Evolutionary conservation across 768 basidiomycete genomes (phyloP).

Genomic region (Cystofilobasidium ferigula): DNA sequence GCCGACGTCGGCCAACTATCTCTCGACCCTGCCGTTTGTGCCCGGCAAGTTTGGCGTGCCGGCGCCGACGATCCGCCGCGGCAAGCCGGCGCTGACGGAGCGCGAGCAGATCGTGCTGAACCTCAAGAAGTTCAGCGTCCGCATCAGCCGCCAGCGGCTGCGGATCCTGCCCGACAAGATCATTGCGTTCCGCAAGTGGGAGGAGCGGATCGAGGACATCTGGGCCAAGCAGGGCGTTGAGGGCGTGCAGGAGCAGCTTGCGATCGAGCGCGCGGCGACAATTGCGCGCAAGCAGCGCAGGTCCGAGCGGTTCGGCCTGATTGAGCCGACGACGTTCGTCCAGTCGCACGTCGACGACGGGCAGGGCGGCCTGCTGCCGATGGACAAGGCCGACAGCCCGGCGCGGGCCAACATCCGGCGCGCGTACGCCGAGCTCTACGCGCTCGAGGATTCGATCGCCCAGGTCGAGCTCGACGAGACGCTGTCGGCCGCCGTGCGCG

Average conservation of each 20-base stretch:
- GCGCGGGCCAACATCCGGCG: not conserved
- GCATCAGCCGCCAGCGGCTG: not conserved
- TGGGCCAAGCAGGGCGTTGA: not conserved
- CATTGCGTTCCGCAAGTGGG: not conserved
- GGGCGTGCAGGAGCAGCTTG: not conserved
- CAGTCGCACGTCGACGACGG: not conserved
- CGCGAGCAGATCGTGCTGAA: not conserved
- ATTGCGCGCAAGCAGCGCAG: not conserved
- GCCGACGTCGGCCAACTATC: not conserved
- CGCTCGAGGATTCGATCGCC: not conserved
- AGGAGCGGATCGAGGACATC: not conserved
- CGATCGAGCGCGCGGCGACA: not conserved
- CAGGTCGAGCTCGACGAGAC: too few species aligned
- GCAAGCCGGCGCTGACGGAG: conserved; percentile 1
- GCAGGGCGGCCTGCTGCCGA: not conserved
- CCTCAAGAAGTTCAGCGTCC: not conserved
- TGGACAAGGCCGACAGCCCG: not conserved
- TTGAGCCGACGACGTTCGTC: too few species aligned
- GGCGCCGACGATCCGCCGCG: not conserved
- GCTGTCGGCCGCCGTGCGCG: too few species aligned
- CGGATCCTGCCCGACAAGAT: not conserved
- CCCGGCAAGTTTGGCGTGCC: conserved; percentile 8
- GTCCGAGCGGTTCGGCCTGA: not conserved
- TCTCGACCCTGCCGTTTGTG: not conserved
- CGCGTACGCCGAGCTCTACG: not conserved